These are phyloP conservation scores for Yamadazyma laniorum DNA, from an alignment of 805 yeast species.

Conservation along the genomic window DNA sequence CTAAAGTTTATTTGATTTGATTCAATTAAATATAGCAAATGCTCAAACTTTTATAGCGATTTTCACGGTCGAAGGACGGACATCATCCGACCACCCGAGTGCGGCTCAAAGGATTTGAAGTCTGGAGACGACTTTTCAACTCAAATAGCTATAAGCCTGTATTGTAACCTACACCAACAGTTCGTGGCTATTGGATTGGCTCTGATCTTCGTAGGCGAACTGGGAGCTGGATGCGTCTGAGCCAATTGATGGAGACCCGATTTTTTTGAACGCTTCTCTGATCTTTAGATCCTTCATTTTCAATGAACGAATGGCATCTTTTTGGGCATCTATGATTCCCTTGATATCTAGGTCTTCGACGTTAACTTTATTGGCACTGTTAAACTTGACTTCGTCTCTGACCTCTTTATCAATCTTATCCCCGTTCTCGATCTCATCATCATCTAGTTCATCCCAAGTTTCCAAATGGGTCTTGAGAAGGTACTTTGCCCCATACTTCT, in stretches of 20 bases:
- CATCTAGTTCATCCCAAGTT: constrained; percentile 68
- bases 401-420: constrained; percentile 36
- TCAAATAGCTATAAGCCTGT: constrained; percentile 4
- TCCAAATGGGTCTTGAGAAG: constrained; percentile 57
- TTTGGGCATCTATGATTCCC: constrained; percentile 37
- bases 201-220: constrained; percentile 27
- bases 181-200: constrained; percentile 24
- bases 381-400: constrained; percentile 36
- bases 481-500: constrained; percentile 52
- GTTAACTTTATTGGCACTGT: constrained; percentile 32
- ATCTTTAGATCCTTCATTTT: constrained; percentile 43
- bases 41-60: neutral
- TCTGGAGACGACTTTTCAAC: neutral
- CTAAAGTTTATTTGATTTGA: neutral
- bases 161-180: constrained; percentile 2
- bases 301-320: constrained; percentile 34
- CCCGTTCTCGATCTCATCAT: constrained; percentile 37
- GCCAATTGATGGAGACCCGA: constrained; percentile 11
- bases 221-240: constrained; percentile 11
- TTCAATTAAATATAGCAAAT: neutral
- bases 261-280: constrained; percentile 35
- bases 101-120: constrained; percentile 3
- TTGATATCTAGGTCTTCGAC: constrained; percentile 39
- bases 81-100: constrained; percentile 17
- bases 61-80: constrained; percentile 10